Percentiles rank a stretch among this genome's conserved stretches.
phyloP scores from a whole-genome alignment of 192 early-diverging fungal genomes.

The Coemansia sp. region DNA sequence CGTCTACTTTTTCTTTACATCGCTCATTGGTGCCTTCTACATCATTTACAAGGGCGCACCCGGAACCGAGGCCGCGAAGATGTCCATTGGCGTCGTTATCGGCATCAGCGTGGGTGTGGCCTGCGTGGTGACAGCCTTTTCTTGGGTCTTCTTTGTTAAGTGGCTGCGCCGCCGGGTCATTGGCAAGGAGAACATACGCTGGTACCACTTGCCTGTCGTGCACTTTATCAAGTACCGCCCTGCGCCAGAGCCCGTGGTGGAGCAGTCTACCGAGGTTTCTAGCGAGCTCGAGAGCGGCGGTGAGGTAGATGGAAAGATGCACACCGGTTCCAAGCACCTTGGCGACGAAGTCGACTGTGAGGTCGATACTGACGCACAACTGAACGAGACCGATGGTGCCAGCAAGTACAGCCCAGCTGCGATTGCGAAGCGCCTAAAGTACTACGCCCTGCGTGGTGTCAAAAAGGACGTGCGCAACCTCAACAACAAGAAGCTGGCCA shows the following conservation, averaged over 20 bases:
- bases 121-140: slow-evolving; percentile 57
- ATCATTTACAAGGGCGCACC: slow-evolving; percentile 73
- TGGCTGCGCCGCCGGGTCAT: slow-evolving; percentile 66
- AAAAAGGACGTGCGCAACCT: slow-evolving; percentile 59
- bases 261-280: slow-evolving; percentile 24
- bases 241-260: slow-evolving; percentile 26
- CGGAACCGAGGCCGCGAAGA: slow-evolving; percentile 40
- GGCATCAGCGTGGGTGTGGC: slow-evolving; percentile 68
- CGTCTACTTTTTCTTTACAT: slow-evolving; percentile 69
- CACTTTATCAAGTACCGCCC: slow-evolving; percentile 61
- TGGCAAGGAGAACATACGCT: slow-evolving; percentile 66
- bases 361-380: slow-evolving; percentile 9
- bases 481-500: slow-evolving; percentile 46
- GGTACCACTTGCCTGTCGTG: slow-evolving; percentile 72
- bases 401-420: slow-evolving; percentile 11
- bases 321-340: slow-evolving; percentile 15
- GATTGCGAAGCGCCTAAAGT: slow-evolving; percentile 13
- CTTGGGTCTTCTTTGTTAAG: slow-evolving; percentile 66
- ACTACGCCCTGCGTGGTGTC: slow-evolving; percentile 49
- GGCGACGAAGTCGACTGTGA: slow-evolving; percentile 13
- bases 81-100: slow-evolving; percentile 57
- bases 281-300: slow-evolving; percentile 33
- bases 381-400: slow-evolving; percentile 7
- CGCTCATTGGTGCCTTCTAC: slow-evolving; percentile 67
- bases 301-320: slow-evolving; percentile 28